Conservation (phyloP, 331 rosid species). For the Pyrus hybrid region DNA sequence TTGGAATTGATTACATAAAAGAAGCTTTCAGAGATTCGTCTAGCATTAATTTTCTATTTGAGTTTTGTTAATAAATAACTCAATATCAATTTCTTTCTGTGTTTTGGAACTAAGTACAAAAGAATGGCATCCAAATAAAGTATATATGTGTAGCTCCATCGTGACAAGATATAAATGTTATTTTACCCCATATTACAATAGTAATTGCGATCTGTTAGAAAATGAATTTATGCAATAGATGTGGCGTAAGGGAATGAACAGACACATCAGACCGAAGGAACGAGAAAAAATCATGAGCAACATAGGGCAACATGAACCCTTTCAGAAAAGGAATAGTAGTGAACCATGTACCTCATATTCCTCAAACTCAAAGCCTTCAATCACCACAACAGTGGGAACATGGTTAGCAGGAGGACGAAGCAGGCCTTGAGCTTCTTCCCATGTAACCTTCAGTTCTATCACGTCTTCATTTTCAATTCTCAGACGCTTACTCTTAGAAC, state of each 20-base stretch:
- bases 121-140: background rate
- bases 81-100: background rate
- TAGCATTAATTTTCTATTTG: background rate
- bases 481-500: constrained; percentile 78
- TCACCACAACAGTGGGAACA: constrained; percentile 66
- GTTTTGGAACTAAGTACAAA: background rate
- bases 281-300: background rate
- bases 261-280: background rate
- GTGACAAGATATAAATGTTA: background rate
- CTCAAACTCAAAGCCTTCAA: constrained; percentile 71
- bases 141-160: background rate
- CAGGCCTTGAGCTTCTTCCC: constrained; percentile 99
- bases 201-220: background rate
- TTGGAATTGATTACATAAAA: background rate
- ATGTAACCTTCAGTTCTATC: constrained; percentile 87
- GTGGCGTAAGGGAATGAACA: background rate
- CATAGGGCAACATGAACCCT: constrained; percentile 1
- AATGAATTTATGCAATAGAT: background rate
- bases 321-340: constrained; percentile 3
- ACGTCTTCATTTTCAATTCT: constrained; percentile 79
- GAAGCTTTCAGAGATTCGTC: background rate
- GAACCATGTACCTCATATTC: constrained; percentile 77
- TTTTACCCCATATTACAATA: background rate
- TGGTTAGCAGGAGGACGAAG: constrained; percentile 81
- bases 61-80: background rate